Conservation (phyloP, 164 flowering plant genomes). For the Kalanchoe fedtschenkoi region DNA sequence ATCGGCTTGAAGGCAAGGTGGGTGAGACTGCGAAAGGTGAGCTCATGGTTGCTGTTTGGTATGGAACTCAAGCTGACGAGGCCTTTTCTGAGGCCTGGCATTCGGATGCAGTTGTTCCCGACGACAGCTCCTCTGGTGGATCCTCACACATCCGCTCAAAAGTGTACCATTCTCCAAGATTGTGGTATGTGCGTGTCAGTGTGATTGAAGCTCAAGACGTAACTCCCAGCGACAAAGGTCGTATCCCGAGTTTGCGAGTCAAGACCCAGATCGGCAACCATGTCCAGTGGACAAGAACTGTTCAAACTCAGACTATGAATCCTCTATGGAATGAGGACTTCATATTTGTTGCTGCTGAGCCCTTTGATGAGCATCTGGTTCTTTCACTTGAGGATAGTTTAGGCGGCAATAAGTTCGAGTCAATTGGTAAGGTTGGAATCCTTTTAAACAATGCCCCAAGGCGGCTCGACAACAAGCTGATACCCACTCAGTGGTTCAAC, state of each 20-base stretch:
- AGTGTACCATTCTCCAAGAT: constrained; percentile 58
- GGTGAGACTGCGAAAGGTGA: constrained; percentile 41
- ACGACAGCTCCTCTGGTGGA: constrained; percentile 16
- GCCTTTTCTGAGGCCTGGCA: constrained; percentile 64
- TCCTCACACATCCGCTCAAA: constrained; percentile 37
- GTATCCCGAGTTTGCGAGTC: constrained; percentile 35
- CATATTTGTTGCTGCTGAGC: constrained; percentile 64
- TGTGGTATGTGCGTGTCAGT: constrained; percentile 55
- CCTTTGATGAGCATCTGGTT: constrained; percentile 50
- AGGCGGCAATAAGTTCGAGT: constrained; percentile 38
- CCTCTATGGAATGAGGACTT: constrained; percentile 55
- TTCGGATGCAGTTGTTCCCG: constrained; percentile 34
- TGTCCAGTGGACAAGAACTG: constrained; percentile 27
- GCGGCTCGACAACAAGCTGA: constrained; percentile 39
- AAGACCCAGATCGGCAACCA: constrained; percentile 50
- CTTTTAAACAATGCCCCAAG: constrained; percentile 27
- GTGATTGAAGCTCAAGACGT: constrained; percentile 60
- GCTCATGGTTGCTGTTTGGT: constrained; percentile 60
- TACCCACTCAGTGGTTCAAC: constrained; percentile 36
- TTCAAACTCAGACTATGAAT: constrained; percentile 25
- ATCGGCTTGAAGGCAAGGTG: constrained; percentile 38
- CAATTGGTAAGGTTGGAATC: constrained; percentile 28
- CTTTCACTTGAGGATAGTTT: constrained; percentile 39
- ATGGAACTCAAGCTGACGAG: constrained; percentile 69
- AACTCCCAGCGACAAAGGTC: constrained; percentile 23